These are phyloP conservation scores for Pseudogymnoascus sp. DNA, from an alignment of 2,329 filamentous ascomycete genomes.

Conservation along the genomic window DNA sequence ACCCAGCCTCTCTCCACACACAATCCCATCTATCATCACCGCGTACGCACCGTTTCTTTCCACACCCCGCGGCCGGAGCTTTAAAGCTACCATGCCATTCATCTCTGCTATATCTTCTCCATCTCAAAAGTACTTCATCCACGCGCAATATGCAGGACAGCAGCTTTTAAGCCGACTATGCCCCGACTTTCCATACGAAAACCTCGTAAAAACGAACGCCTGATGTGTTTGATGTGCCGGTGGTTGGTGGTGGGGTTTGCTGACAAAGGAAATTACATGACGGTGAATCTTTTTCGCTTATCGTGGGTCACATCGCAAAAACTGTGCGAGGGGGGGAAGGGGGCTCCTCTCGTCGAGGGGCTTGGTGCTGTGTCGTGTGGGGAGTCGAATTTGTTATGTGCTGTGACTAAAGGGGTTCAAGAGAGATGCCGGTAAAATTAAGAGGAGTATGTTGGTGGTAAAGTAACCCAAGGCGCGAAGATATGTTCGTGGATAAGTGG, in stretches of 20 bases:
- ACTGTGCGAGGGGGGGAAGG: conserved; percentile 17
- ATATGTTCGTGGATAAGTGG: neutral
- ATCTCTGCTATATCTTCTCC: neutral
- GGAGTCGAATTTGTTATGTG: conserved; percentile 7
- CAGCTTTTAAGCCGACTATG: conserved; percentile 17
- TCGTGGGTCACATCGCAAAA: conserved; percentile 28
- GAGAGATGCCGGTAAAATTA: conserved; percentile 16
- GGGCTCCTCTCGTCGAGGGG: conserved; percentile 17
- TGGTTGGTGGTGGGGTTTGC: conserved; percentile 16
- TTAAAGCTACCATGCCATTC: conserved; percentile 14
- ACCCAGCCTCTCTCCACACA: conserved; percentile 23
- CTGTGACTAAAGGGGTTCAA: conserved; percentile 19
- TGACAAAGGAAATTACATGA: conserved; percentile 29
- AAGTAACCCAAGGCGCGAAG: conserved; percentile 8
- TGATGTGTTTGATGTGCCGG: conserved; percentile 24
- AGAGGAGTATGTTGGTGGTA: conserved; percentile 15
- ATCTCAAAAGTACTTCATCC: neutral
- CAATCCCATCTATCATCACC: conserved; percentile 1
- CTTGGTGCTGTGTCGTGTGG: conserved; percentile 12
- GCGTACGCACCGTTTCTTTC: neutral
- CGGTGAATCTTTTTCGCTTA: conserved; percentile 31
- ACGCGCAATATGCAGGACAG: neutral
- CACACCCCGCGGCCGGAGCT: conserved; percentile 12
- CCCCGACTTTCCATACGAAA: conserved; percentile 17
- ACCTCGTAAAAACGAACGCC: conserved; percentile 21